phyloP scores from a whole-genome alignment of 768 basidiomycete species.

The Tricholoma flavovirens region DNA sequence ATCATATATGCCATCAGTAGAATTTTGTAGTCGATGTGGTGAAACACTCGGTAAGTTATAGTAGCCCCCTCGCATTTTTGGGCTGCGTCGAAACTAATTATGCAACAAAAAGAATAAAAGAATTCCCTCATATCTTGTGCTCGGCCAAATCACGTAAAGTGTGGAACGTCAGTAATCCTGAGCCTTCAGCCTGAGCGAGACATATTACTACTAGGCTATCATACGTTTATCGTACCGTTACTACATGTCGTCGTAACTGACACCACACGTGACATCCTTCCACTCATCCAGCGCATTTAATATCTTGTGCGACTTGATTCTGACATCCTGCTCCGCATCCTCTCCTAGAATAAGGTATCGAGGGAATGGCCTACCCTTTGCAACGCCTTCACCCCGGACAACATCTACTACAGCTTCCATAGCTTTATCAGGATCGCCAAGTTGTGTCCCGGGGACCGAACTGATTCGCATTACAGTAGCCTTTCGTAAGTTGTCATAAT shows the following conservation, averaged over 20 bases:
- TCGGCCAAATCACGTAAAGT: too few species aligned
- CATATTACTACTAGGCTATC: too few species aligned
- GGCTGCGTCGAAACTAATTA: too few species aligned
- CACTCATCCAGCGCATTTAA: slow-evolving; percentile 47
- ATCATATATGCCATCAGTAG: too few species aligned
- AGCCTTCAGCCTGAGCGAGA: too few species aligned
- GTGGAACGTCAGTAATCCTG: too few species aligned
- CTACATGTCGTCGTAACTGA: slow-evolving; percentile 41
- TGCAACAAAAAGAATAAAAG: too few species aligned
- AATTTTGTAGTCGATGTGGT: too few species aligned
- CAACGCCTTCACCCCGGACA: slow-evolving; percentile 46
- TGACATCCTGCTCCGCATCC: slow-evolving; percentile 48
- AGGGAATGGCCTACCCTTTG: slow-evolving; percentile 41
- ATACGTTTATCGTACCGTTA: too few species aligned
- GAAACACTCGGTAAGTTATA: too few species aligned
- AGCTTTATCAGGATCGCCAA: slow-evolving; percentile 54
- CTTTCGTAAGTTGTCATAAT: slow-evolving; percentile 41
- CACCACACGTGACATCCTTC: slow-evolving; percentile 43
- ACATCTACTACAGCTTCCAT: slow-evolving; percentile 45
- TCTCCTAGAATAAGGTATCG: slow-evolving; percentile 44
- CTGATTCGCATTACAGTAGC: slow-evolving; percentile 24
- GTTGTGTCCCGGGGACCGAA: slow-evolving; percentile 37
- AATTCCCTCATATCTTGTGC: too few species aligned
- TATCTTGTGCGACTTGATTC: slow-evolving; percentile 40
- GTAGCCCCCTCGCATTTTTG: too few species aligned